Evolutionary conservation across 2,329 filamentous ascomycete genomes (phyloP), one percentile per base, ranked within the genome.

Genomic region (Delphinella strobiligena): DNA sequence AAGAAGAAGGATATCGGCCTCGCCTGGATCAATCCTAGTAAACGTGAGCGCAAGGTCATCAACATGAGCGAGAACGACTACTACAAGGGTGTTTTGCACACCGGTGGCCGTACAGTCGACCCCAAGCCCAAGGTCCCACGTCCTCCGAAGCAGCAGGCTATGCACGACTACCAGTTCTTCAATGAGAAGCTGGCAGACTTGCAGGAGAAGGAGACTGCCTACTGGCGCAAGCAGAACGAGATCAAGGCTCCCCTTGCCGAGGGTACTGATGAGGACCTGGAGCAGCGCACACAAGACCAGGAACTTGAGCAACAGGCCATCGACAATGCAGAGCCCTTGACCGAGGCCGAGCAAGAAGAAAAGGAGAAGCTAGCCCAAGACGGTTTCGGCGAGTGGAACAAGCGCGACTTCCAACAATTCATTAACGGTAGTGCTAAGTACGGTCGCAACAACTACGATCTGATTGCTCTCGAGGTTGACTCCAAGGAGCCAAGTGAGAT

Each of bases 111-210:
- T 34, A 80, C 78, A 17, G 79, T 85, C 30, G 87, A 95, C 46
- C 74, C 83, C 18, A 95, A 95, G 61, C 88, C 89, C 7, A 94
- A 94, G 63, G 85, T 91, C 15, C 93, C 91, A n/a, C 79, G 88
- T 41, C 86, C 91, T 8, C 91, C 91, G 1, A 94, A 93, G 63
- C 91, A 98, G 58, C 77, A 93, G 38, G 69, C 78, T 3, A 82
- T 94, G 31, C 88, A 96, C 53, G 91, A 98, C 60, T 96, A 94
- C 60, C 91, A 98, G 54, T 98, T 98, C 66, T 98, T 94, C 60
- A 88, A 89, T 1, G 70, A 79, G 0, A 74, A 80, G 33, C 75
- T 98, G 8, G 76, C 80, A 19, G 87, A 95, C 51, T 71, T 98
- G 5, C 91, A 98, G 58, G 91, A 98, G 47, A 85, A 89, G 52